Evolutionary conservation across 176 grass and related monocot species (phyloP), one percentile per base, ranked within the genome.

Genomic region (Phoenix dactylifera): DNA sequence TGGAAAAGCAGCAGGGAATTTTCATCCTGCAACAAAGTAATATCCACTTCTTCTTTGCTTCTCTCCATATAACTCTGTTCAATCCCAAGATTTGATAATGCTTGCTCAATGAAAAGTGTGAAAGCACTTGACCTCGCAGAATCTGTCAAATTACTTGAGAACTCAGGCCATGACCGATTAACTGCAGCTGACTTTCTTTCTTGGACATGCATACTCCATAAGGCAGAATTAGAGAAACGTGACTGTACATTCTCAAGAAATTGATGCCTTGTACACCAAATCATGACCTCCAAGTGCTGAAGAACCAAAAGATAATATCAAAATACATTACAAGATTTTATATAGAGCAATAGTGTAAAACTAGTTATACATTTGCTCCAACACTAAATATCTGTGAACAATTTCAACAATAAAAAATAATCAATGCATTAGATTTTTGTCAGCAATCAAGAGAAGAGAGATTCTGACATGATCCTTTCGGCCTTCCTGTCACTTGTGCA

Each of bases 251-350:
- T 58, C 58, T 74, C 58, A 54, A 97, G 81, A 77, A 91, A 97
- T 26, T 79, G 56, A 74, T 97, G 87, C 28, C 81, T 78, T 16
- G 64, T 74, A 52, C 92, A 97, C 92, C 92, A 97, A 66, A 97
- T 77, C 71, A 97, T 91, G 54, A 86, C 78, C 39, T 97, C 87
- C 72, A 91, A 85, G 88, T 97, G 92, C 92, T 97, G 78, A 70
- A 75, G 17, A 55, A 82, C 66, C 68, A 73, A 63, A 39, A 53
- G 35, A 44, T 9, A 12, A 3, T 39, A 44, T 44, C 10, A 2
- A 12, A 44, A 44, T 44, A 14, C 35, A 44, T 44, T 44, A 44
- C 35, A 44, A 44, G 7, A 44, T 44, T 44, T 14, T 44, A 44
- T 44, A 14, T 44, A 44, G 35, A 44, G 35, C 10, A 44, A 14